A percentile compares a stretch with the other conserved stretches of the same genome.
phyloP scores from a whole-genome alignment of 2,329 filamentous ascomycete genomes.

The Fusarium papillatum region DNA sequence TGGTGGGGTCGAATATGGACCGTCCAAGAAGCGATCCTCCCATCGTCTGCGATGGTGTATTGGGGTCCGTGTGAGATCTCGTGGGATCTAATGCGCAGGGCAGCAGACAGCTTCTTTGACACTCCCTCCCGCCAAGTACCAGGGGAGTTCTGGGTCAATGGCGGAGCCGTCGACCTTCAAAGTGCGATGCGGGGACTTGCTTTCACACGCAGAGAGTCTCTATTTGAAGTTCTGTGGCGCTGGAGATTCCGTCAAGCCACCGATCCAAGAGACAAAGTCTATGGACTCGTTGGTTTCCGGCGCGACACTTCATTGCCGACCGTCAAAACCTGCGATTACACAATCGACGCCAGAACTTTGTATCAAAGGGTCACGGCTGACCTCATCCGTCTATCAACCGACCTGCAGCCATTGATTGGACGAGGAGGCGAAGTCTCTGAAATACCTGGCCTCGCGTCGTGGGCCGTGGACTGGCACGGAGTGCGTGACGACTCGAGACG shows the following conservation, averaged over 20 bases:
- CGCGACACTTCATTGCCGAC: neutral
- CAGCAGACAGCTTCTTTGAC: slow-evolving; percentile 2
- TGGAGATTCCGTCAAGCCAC: slow-evolving; percentile 3
- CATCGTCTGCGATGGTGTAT: neutral
- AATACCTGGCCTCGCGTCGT: slow-evolving; percentile 7
- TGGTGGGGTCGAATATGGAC: slow-evolving; percentile 8
- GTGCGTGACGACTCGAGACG: neutral
- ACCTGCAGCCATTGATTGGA: neutral
- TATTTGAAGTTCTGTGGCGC: slow-evolving; percentile 6
- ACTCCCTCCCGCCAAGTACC: neutral
- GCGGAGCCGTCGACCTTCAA: neutral
- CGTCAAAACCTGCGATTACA: neutral
- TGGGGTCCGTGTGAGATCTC: neutral
- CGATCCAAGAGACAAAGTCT: slow-evolving; percentile 5
- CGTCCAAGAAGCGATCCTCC: slow-evolving; percentile 1
- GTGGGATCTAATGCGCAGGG: neutral
- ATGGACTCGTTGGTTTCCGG: neutral
- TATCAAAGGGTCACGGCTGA: slow-evolving; percentile 2
- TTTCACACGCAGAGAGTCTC: neutral
- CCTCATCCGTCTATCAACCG: neutral
- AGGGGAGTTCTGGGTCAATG: neutral
- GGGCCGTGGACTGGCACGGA: neutral
- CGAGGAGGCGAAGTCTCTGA: slow-evolving; percentile 15
- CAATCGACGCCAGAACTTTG: neutral
- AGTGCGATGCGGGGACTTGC: neutral